These are phyloP conservation scores for Globisporangium rhizosaccharum DNA, from an alignment of 352 stramenopile genomes.

Conservation along the genomic window DNA sequence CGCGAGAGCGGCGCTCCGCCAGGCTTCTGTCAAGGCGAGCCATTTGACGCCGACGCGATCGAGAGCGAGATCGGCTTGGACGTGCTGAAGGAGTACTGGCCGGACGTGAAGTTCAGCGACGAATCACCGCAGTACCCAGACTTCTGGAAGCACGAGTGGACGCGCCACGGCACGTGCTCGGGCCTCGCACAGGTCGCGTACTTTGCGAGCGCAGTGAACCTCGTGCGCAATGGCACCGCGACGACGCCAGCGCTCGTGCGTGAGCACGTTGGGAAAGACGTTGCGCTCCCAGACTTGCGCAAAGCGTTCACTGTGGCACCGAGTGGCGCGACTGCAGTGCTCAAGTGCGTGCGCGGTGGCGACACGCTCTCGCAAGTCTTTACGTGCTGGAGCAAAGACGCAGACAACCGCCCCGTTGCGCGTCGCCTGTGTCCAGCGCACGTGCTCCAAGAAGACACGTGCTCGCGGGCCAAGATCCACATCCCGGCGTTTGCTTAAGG, in stretches of 20 bases:
- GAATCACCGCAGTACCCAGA: conserved; percentile 50
- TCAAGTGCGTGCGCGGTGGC: conserved; percentile 32
- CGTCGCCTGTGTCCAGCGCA: conserved; percentile 52
- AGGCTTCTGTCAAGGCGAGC: conserved; percentile 63
- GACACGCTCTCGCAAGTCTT: conserved; percentile 67
- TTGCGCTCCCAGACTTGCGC: conserved; percentile 44
- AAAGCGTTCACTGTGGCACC: conserved; percentile 21
- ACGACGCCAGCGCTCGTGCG: conserved; percentile 60
- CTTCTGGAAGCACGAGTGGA: conserved; percentile 95
- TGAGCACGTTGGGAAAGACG: conserved; percentile 42
- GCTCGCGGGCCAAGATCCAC: conserved; percentile 33
- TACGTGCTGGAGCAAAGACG: conserved; percentile 78
- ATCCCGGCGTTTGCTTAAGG: conserved; percentile 45
- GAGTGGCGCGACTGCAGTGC: conserved; percentile 8
- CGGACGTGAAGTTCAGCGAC: conserved; percentile 74
- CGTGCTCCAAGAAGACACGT: conserved; percentile 72
- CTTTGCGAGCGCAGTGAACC: conserved; percentile 76
- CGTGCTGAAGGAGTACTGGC: conserved; percentile 77
- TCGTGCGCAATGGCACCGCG: conserved; percentile 68
- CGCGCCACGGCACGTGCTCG: conserved; percentile 91
- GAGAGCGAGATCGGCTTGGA: conserved; percentile 64
- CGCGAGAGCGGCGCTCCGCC: conserved; percentile 56
- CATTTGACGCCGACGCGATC: conserved; percentile 61
- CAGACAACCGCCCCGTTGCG: conserved; percentile 34
- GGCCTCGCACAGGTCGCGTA: conserved; percentile 80